A percentile compares a stretch with the other conserved stretches of the same genome.
Evolutionary conservation across 352 stramenopile species (phyloP).

Genomic region (Pythium brachiatum): DNA sequence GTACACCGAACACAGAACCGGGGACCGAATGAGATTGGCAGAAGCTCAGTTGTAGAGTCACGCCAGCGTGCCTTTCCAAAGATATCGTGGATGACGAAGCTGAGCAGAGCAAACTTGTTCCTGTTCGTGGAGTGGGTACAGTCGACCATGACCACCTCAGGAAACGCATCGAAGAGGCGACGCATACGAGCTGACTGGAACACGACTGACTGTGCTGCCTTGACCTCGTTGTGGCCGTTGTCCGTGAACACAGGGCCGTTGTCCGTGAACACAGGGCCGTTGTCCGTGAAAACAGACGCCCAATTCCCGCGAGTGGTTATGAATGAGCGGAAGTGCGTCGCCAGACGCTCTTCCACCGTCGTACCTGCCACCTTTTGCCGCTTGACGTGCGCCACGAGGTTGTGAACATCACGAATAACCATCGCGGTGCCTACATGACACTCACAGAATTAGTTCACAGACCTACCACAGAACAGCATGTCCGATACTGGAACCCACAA

Average conservation of each 20-base stretch:
- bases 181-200: background rate
- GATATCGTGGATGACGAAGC: constrained; percentile 1
- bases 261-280: too few relatives aligned
- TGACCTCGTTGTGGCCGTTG: background rate
- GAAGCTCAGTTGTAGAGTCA: background rate
- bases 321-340: background rate
- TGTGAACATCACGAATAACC: background rate
- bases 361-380: background rate
- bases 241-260: background rate
- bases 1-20: background rate
- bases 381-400: background rate
- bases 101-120: constrained; percentile 3
- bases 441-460: background rate
- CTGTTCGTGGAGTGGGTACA: background rate
- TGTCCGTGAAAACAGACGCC: background rate
- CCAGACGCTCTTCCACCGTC: background rate
- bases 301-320: background rate
- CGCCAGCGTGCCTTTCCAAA: constrained; percentile 3
- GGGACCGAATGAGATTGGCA: constrained; percentile 1
- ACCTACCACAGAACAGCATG: background rate
- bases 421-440: background rate
- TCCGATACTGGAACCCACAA: background rate
- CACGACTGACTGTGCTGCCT: background rate
- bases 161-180: background rate
- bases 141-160: constrained; percentile 8